Conservation (phyloP, 495 filamentous ascomycete genomes). For the Aspergillus baeticus region DNA sequence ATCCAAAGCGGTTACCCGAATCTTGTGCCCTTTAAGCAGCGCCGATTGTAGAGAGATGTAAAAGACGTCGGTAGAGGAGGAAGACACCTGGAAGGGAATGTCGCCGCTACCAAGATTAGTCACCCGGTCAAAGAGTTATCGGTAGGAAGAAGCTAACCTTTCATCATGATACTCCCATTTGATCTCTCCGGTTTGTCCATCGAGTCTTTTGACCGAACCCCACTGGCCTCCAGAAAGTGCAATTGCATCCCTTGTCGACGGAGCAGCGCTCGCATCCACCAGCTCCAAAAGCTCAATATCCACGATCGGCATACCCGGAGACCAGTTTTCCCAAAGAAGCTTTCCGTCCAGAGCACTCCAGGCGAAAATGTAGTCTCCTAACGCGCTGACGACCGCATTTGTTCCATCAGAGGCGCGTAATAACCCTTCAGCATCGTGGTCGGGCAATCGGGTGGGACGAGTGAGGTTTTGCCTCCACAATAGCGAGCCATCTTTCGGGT, state of each 20-base stretch:
- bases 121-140: neutral
- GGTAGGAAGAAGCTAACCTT: slow-evolving; percentile 37
- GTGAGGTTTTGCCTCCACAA: slow-evolving; percentile 80
- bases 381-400: slow-evolving; percentile 68
- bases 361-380: slow-evolving; percentile 64
- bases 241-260: slow-evolving; percentile 64
- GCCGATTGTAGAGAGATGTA: slow-evolving; percentile 73
- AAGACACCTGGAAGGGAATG: slow-evolving; percentile 74
- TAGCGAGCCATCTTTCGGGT: slow-evolving; percentile 78
- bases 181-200: slow-evolving; percentile 68
- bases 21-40: slow-evolving; percentile 61
- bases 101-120: slow-evolving; percentile 52
- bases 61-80: slow-evolving; percentile 70
- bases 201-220: slow-evolving; percentile 65
- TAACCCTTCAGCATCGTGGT: slow-evolving; percentile 42
- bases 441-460: slow-evolving; percentile 28
- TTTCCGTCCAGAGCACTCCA: slow-evolving; percentile 84
- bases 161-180: slow-evolving; percentile 74
- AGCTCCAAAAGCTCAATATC: slow-evolving; percentile 81
- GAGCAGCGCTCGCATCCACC: slow-evolving; percentile 49
- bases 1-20: slow-evolving; percentile 73
- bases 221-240: slow-evolving; percentile 58
- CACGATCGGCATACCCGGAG: slow-evolving; percentile 51
- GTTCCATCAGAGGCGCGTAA: slow-evolving; percentile 72
- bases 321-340: slow-evolving; percentile 67